These are phyloP conservation scores for Pseudonectria buxi DNA, from an alignment of 2,329 filamentous ascomycete genomes.

Conservation along the genomic window DNA sequence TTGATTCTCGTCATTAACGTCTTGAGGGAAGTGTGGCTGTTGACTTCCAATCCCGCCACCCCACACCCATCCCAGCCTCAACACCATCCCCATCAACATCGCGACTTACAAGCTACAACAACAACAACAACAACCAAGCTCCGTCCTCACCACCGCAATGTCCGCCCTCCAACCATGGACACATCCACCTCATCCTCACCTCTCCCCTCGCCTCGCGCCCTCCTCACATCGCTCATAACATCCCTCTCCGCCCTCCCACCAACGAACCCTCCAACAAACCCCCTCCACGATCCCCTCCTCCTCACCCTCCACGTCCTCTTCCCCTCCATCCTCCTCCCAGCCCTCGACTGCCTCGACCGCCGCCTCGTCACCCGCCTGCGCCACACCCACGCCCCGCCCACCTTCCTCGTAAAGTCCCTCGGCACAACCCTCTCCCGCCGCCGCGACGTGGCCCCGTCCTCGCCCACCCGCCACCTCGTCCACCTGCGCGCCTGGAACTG, in stretches of 20 bases:
- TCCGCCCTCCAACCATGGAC: too few relatives aligned
- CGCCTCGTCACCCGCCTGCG: constrained; percentile 56
- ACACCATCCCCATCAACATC: too few relatives aligned
- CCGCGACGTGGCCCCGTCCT: constrained; percentile 8
- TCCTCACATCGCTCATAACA: too few relatives aligned
- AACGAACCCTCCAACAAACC: not conserved
- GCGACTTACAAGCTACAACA: too few relatives aligned
- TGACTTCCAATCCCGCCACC: too few relatives aligned
- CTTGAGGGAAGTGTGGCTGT: not conserved
- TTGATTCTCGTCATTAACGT: too few relatives aligned
- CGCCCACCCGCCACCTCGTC: constrained; percentile 55
- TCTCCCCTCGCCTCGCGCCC: too few relatives aligned
- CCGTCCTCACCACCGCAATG: not conserved
- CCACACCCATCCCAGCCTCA: too few relatives aligned
- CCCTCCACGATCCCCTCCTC: constrained; percentile 46
- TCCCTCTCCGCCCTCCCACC: not conserved
- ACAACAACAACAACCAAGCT: not conserved
- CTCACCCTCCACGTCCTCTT: constrained; percentile 80
- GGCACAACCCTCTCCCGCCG: constrained; percentile 27
- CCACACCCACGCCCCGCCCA: constrained; percentile 1
- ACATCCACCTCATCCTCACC: too few relatives aligned
- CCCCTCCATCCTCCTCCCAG: constrained; percentile 71
- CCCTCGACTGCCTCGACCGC: constrained; percentile 81
- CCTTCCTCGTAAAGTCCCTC: constrained; percentile 62
- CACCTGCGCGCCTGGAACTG: constrained; percentile 77